These are phyloP conservation scores for Globisporangium cylindrosporum DNA, from an alignment of 352 stramenopile species.

Conservation along the genomic window DNA sequence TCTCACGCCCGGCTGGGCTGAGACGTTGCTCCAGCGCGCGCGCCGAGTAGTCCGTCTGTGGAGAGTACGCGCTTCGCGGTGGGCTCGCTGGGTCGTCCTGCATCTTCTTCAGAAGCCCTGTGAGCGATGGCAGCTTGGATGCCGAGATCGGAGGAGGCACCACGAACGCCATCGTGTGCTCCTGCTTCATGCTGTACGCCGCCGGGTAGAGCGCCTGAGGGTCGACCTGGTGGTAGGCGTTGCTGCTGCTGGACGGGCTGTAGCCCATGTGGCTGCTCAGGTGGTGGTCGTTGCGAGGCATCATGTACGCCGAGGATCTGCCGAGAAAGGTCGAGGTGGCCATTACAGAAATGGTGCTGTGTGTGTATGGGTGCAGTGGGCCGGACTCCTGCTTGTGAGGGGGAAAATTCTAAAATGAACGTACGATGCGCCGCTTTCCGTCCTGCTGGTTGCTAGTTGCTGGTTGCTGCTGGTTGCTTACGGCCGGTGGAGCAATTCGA, in stretches of 20 bases:
- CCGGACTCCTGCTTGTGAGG: not conserved
- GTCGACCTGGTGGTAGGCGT: slow-evolving; percentile 6
- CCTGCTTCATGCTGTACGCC: slow-evolving; percentile 12
- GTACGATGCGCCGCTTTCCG: not conserved
- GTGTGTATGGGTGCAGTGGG: not conserved
- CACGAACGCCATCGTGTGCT: slow-evolving; percentile 9
- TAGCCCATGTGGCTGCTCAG: slow-evolving; percentile 21
- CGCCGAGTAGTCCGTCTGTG: slow-evolving; percentile 5
- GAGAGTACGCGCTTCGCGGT: slow-evolving; percentile 8
- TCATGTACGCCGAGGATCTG: slow-evolving; percentile 21
- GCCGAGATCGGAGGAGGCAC: slow-evolving; percentile 23
- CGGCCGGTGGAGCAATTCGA: not conserved
- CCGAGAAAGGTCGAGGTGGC: slow-evolving; percentile 28
- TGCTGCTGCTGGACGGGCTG: slow-evolving; percentile 5
- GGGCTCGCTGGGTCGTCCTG: slow-evolving; percentile 29
- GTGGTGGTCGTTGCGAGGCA: slow-evolving; percentile 26
- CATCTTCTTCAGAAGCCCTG: slow-evolving; percentile 66
- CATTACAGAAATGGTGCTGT: not conserved
- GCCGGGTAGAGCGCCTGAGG: slow-evolving; percentile 6
- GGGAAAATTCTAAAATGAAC: slow-evolving; percentile 15
- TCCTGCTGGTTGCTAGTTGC: too few species aligned
- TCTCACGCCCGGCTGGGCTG: slow-evolving; percentile 29
- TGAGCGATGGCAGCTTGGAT: slow-evolving; percentile 59
- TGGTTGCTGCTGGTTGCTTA: not conserved
- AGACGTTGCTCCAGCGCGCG: slow-evolving; percentile 12